These are phyloP conservation scores for Sutorius australiensis DNA, from an alignment of 768 basidiomycete species.

Conservation along the genomic window DNA sequence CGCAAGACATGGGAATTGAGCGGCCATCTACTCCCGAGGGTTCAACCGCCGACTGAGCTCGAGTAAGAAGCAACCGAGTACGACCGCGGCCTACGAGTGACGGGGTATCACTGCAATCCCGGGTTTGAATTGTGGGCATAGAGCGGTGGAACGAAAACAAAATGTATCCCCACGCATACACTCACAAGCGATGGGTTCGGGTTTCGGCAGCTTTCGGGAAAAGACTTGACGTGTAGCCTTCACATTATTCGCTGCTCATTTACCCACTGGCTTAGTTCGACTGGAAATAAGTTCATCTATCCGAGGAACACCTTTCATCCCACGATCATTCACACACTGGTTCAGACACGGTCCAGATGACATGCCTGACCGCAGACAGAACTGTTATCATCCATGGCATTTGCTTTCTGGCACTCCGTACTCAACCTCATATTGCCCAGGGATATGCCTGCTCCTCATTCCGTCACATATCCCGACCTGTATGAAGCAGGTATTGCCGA, in stretches of 20 bases:
- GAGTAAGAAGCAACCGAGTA: not conserved
- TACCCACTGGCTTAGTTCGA: not conserved
- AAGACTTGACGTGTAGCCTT: too few relatives aligned
- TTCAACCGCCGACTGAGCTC: too few relatives aligned
- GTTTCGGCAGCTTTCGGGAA: not conserved
- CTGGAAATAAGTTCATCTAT: not conserved
- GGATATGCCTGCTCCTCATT: conserved; percentile 12
- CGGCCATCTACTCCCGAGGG: not conserved
- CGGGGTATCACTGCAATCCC: not conserved
- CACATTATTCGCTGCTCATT: not conserved
- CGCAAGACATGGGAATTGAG: not conserved
- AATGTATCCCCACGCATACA: not conserved
- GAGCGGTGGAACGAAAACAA: not conserved
- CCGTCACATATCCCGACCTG: conserved; percentile 46
- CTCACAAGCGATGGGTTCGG: too few relatives aligned
- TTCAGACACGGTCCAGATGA: not conserved
- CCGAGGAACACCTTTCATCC: not conserved
- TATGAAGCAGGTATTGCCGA: conserved; percentile 60
- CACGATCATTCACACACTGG: not conserved
- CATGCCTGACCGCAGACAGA: not conserved
- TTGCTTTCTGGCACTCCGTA: conserved; percentile 3
- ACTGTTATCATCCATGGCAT: not conserved
- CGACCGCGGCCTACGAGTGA: not conserved
- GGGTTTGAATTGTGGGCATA: not conserved
- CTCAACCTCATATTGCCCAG: conserved; percentile 7